phyloP scores from a whole-genome alignment of 164 flowering plant genomes.

The Tetracentron sinense region DNA sequence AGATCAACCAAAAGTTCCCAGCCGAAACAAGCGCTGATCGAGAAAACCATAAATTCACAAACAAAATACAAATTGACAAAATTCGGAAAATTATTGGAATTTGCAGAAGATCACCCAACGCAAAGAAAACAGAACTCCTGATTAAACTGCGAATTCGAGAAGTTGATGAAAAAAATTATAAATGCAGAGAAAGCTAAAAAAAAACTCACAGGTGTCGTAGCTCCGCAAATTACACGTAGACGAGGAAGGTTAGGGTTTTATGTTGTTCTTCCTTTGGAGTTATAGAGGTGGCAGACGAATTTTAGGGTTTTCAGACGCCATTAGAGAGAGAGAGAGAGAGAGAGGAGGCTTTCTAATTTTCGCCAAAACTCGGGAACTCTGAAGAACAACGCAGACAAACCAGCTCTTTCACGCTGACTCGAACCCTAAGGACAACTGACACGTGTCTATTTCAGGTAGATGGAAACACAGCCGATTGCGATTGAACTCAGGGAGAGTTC shows the following conservation, averaged over 20 bases:
- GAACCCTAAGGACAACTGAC: too few species aligned
- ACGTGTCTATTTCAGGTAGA: too few species aligned
- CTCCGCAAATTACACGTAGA: not conserved
- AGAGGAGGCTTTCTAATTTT: not conserved
- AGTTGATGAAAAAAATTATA: too few species aligned
- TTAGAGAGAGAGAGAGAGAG: constrained; percentile 15
- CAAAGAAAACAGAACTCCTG: too few species aligned
- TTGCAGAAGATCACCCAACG: not conserved
- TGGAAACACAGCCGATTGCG: too few species aligned
- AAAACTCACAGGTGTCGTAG: constrained; percentile 9
- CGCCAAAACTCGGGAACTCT: constrained; percentile 14
- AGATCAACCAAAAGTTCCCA: too few species aligned
- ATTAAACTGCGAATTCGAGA: not conserved
- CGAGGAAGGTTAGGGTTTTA: not conserved
- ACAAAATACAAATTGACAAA: too few species aligned
- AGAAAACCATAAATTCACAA: too few species aligned
- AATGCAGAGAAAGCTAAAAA: too few species aligned
- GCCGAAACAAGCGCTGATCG: too few species aligned
- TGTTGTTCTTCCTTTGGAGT: not conserved
- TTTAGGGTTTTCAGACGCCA: constrained; percentile 35
- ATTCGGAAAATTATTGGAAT: not conserved
- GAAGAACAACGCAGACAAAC: constrained; percentile 19
- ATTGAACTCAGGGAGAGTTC: too few species aligned
- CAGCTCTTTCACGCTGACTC: too few species aligned
- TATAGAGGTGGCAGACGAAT: constrained; percentile 22